Percentiles rank a stretch among this genome's conserved stretches.
Evolutionary conservation across 2,329 filamentous ascomycete species (phyloP).

Genomic region (Nectriaceae sp.): DNA sequence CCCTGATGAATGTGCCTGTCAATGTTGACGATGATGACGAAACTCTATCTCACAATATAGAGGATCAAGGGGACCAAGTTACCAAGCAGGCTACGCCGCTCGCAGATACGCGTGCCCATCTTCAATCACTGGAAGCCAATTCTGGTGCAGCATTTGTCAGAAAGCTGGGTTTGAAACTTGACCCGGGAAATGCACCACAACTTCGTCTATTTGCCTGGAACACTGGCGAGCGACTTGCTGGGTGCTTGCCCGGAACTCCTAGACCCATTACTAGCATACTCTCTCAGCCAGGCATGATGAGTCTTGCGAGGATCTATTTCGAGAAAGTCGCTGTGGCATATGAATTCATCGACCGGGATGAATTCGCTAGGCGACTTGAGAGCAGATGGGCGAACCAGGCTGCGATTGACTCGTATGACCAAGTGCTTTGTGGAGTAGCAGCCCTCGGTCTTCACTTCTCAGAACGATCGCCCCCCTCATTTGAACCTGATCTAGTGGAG

Average conservation of each 20-base stretch:
- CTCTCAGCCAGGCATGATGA: constrained; percentile 48
- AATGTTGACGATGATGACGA: too few relatives aligned
- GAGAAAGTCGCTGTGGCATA: constrained; percentile 55
- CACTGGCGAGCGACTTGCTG: constrained; percentile 29
- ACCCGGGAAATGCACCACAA: constrained; percentile 53
- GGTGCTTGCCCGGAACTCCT: constrained; percentile 12
- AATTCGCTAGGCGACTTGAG: constrained; percentile 32
- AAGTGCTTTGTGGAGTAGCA: constrained; percentile 55
- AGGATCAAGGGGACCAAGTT: too few relatives aligned
- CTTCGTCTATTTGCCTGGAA: constrained; percentile 62
- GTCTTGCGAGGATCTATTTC: constrained; percentile 50
- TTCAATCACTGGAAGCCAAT: constrained; percentile 49
- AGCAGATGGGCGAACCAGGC: constrained; percentile 33
- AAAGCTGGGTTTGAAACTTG: constrained; percentile 52
- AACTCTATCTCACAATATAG: too few relatives aligned
- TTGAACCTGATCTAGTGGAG: constrained; percentile 49
- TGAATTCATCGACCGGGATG: constrained; percentile 45
- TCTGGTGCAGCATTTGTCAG: constrained; percentile 59
- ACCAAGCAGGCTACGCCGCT: too few relatives aligned
- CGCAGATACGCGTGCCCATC: too few relatives aligned
- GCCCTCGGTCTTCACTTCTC: constrained; percentile 56
- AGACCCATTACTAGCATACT: constrained; percentile 48
- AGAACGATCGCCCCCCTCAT: constrained; percentile 37
- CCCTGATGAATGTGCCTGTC: too few relatives aligned
- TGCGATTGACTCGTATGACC: constrained; percentile 23